Evolutionary conservation across 768 basidiomycete species (phyloP).

Genomic region (Leucosporidium yakuticum): DNA sequence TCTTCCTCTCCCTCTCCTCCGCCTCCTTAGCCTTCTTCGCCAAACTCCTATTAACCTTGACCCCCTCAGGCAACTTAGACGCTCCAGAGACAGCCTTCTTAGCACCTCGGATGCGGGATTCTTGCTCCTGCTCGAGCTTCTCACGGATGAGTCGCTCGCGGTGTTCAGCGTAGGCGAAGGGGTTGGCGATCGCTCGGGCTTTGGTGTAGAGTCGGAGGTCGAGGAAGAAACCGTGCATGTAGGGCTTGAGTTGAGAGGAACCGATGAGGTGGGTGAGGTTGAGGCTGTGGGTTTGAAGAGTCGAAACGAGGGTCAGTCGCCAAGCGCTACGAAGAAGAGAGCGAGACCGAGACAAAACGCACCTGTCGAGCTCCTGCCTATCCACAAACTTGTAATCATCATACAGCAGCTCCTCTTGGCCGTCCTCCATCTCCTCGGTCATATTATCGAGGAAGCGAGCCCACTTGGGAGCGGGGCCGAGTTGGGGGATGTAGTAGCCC

Average conservation of each 20-base stretch:
- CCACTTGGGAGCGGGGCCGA: constrained; percentile 95
- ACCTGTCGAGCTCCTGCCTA: constrained; percentile 76
- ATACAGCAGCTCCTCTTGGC: constrained; percentile 67
- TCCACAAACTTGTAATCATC: constrained; percentile 98
- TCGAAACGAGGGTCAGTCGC: neutral
- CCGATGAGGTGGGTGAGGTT: constrained; percentile 93
- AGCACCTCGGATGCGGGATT: constrained; percentile 79
- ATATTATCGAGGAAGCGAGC: constrained; percentile 96
- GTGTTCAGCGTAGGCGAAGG: constrained; percentile 90
- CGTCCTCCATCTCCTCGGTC: constrained; percentile 92
- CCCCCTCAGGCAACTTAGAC: constrained; percentile 39
- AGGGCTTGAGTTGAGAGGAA: constrained; percentile 90
- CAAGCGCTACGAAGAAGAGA: neutral
- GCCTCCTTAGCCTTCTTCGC: constrained; percentile 69
- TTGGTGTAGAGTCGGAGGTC: constrained; percentile 93
- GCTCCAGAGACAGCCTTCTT: constrained; percentile 46
- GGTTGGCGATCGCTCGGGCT: constrained; percentile 90
- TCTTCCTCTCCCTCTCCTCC: constrained; percentile 35
- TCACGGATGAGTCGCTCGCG: constrained; percentile 79
- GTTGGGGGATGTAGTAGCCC: constrained; percentile 87
- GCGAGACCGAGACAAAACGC: constrained; percentile 41
- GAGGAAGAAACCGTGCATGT: constrained; percentile 99
- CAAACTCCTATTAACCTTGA: constrained; percentile 75
- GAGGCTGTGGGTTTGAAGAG: constrained; percentile 52
- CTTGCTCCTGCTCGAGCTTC: constrained; percentile 88